These are phyloP conservation scores for Tilletia setariae DNA, from an alignment of 1,284 basidiomycete species.

Conservation along the genomic window DNA sequence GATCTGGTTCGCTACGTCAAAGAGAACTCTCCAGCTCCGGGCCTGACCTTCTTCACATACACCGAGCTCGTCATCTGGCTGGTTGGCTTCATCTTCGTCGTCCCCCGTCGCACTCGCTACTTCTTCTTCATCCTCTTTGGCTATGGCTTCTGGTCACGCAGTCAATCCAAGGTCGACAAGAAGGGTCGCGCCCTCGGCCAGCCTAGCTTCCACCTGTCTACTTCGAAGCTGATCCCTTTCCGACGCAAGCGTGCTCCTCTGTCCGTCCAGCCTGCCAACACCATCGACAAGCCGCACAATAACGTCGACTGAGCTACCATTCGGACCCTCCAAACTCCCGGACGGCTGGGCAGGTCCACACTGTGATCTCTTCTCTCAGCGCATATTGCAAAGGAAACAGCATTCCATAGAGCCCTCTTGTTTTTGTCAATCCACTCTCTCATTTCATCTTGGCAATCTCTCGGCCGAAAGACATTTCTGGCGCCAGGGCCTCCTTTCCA, in stretches of 20 bases:
- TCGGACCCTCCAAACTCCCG: too few species aligned
- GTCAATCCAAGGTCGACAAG: slow-evolving; percentile 25
- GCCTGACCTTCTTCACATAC: slow-evolving; percentile 67
- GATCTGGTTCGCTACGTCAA: slow-evolving; percentile 65
- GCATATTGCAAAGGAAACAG: too few species aligned
- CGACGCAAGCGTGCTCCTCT: background rate
- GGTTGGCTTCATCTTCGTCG: slow-evolving; percentile 31
- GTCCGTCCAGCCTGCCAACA: background rate
- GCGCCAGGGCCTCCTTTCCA: too few species aligned
- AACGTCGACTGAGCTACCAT: background rate
- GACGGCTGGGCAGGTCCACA: too few species aligned
- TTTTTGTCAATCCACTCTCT: too few species aligned
- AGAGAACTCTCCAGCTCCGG: slow-evolving; percentile 61
- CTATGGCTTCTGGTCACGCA: slow-evolving; percentile 43
- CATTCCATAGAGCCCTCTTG: too few species aligned
- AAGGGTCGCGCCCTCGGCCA: slow-evolving; percentile 27
- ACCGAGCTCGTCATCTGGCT: slow-evolving; percentile 59
- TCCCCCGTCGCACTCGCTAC: slow-evolving; percentile 24
- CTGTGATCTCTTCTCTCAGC: too few species aligned
- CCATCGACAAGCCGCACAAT: slow-evolving; percentile 9
- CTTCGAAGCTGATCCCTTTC: slow-evolving; percentile 27
- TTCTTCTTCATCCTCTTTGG: slow-evolving; percentile 49
- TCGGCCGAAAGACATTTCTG: too few species aligned
- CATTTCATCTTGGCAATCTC: too few species aligned
- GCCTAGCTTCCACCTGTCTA: slow-evolving; percentile 38